Percentiles rank a stretch among this genome's conserved stretches.
Conservation (phyloP, 169 alveolate species). For the Eimeria zaria region DNA sequence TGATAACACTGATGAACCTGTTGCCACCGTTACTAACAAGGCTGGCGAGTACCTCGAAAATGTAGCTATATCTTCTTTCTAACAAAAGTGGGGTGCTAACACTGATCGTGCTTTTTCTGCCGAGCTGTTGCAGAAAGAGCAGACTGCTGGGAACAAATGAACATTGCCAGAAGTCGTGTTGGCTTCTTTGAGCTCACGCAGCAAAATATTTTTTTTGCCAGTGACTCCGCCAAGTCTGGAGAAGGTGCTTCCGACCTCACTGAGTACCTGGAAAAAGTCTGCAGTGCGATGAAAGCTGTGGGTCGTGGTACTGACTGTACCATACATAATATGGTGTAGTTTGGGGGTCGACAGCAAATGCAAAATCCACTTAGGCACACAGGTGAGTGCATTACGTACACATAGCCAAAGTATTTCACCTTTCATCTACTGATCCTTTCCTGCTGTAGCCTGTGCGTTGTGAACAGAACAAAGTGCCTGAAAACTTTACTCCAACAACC, state of each 20-base stretch:
- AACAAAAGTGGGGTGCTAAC: not conserved
- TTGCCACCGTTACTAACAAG: not conserved
- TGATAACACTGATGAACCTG: too few species aligned
- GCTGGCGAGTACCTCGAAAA: not conserved
- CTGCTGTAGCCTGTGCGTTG: not conserved
- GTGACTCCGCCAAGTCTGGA: not conserved
- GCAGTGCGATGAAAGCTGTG: not conserved
- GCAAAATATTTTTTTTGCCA: too few species aligned
- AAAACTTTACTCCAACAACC: not conserved
- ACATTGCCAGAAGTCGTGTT: not conserved
- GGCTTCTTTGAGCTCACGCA: not conserved
- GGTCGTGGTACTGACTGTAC: not conserved
- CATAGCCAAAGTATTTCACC: not conserved
- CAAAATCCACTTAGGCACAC: too few species aligned
- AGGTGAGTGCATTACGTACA: too few species aligned
- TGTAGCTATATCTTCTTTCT: too few species aligned
- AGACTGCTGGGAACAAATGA: not conserved
- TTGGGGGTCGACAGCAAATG: too few species aligned
- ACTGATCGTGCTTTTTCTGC: not conserved
- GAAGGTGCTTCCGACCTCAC: not conserved
- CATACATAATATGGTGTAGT: too few species aligned
- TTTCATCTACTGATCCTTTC: not conserved
- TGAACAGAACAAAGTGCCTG: not conserved
- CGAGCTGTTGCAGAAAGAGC: not conserved
- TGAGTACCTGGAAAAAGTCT: not conserved